These are phyloP conservation scores for Mediolabrus comicus DNA, from an alignment of 108 stramenopile species.

Conservation along the genomic window DNA sequence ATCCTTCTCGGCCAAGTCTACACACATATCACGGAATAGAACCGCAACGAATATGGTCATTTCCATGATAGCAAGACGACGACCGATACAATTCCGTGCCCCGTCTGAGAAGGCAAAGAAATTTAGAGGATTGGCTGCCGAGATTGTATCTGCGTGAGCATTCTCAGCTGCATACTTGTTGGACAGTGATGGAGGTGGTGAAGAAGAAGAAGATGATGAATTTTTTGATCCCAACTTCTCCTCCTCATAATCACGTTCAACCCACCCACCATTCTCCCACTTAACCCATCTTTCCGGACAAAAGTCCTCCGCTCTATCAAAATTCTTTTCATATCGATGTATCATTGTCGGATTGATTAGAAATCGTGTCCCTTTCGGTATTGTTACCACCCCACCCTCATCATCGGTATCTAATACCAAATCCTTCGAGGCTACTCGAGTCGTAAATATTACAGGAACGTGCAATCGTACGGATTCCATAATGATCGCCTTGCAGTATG, in stretches of 20 bases:
- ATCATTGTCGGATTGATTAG: constrained; percentile 42
- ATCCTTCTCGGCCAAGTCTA: constrained; percentile 18
- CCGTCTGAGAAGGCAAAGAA: constrained; percentile 39
- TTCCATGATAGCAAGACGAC: constrained; percentile 30
- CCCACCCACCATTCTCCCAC: constrained; percentile 22
- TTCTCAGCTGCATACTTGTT: background rate
- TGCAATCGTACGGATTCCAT: constrained; percentile 51
- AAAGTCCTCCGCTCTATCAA: constrained; percentile 47
- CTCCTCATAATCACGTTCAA: constrained; percentile 19
- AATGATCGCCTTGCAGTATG: constrained; percentile 49
- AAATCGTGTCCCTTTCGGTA: constrained; percentile 43
- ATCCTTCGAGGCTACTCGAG: constrained; percentile 26
- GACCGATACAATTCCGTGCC: constrained; percentile 41
- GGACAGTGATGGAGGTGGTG: constrained; percentile 9
- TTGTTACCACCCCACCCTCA: constrained; percentile 1
- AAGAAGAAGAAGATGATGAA: background rate
- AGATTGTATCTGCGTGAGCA: constrained; percentile 13
- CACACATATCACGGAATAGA: constrained; percentile 21
- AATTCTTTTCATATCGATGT: constrained; percentile 45
- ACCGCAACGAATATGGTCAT: constrained; percentile 26
- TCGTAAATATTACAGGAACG: constrained; percentile 38
- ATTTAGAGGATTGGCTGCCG: constrained; percentile 30
- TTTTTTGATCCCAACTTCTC: constrained; percentile 5
- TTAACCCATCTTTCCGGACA: constrained; percentile 57
- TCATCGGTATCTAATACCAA: constrained; percentile 37